Conservation (phyloP, 2,329 filamentous ascomycete species). For the Penicillium sp. region DNA sequence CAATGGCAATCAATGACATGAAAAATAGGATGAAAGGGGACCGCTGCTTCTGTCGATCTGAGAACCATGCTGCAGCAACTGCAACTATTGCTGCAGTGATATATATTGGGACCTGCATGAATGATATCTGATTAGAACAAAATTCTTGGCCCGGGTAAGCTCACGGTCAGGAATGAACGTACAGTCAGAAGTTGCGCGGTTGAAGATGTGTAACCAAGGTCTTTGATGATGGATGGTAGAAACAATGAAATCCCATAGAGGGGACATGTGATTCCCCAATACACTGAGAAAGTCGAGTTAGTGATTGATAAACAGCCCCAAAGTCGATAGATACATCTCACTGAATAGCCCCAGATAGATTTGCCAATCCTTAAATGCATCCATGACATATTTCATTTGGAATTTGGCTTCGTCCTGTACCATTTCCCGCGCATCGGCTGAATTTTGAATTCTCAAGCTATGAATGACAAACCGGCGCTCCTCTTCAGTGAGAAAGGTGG, state of each 20-base stretch:
- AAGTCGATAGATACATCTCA: slow-evolving; percentile 21
- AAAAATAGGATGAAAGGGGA: slow-evolving; percentile 61
- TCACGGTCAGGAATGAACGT: not conserved
- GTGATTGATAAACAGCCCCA: not conserved
- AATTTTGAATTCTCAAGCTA: slow-evolving; percentile 41
- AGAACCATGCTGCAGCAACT: slow-evolving; percentile 57
- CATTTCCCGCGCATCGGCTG: slow-evolving; percentile 29
- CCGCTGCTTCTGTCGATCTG: slow-evolving; percentile 58
- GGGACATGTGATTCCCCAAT: slow-evolving; percentile 48
- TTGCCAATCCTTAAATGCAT: slow-evolving; percentile 48
- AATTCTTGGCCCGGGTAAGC: no score
- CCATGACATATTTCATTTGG: slow-evolving; percentile 43
- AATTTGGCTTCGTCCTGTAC: slow-evolving; percentile 38
- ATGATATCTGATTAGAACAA: not conserved
- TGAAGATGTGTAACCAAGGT: slow-evolving; percentile 44
- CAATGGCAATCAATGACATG: slow-evolving; percentile 59
- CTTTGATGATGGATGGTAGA: slow-evolving; percentile 47
- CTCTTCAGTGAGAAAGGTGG: slow-evolving; percentile 46
- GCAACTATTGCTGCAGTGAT: slow-evolving; percentile 44
- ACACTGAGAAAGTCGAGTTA: slow-evolving; percentile 34
- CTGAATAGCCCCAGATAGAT: slow-evolving; percentile 45
- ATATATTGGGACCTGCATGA: slow-evolving; percentile 41
- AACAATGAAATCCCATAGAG: slow-evolving; percentile 49
- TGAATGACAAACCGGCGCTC: slow-evolving; percentile 40
- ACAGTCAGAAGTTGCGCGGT: slow-evolving; percentile 47